Base-by-base conservation (phyloP, 177 flowering plant genomes). In the Tripterygium wilfordii region DNA sequence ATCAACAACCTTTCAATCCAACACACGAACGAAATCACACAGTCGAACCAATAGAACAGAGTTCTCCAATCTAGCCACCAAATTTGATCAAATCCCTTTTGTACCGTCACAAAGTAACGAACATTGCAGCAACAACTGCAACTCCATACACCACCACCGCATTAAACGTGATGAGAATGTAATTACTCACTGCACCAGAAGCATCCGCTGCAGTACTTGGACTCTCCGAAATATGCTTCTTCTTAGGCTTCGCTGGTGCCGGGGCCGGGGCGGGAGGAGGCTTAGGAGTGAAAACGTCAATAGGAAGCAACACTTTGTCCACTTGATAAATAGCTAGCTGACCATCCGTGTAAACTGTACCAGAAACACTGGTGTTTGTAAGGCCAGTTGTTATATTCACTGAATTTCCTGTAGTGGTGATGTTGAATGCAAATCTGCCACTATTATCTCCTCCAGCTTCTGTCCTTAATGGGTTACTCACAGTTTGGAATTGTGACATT, bases 311-410 rank as follows among this genome's bases (percentile, higher is more conserved):
- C n/a, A 85, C 94, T 48, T 74, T 65, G 44, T 82, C 80, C 8
- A 85, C 74, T 37, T 78, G 77, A 54, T 87, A 87, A 17, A 87
- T 68, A 9, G 89, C 87, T 3, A 87, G 71, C 49, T 66, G 68
- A 12, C 51, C 41, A 40, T 82, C 89, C 0, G 80, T 55, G 57
- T 71, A 80, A 4, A 87, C 42, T 0, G 74, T 64, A 50, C 71
- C 79, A 2, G 70, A 62, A 25, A 87, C 57, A 0, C 75, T 56
- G 6, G 87, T 48, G 16, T 78, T 64, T 5, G 60, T 71, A 0
- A 79, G 50, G 1, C 89, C 96, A 0, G 88, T 72, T 1, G 82
- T 60, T 1, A 87, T 41, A 18, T 78, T 79, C 24, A 87, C 87
- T 17, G 61, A 62, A 35, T 56, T 80, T 15, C 82, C 87, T 0